These are phyloP conservation scores for Citrus sp. DNA, from an alignment of 345 rosid genomes.

Conservation along the genomic window DNA sequence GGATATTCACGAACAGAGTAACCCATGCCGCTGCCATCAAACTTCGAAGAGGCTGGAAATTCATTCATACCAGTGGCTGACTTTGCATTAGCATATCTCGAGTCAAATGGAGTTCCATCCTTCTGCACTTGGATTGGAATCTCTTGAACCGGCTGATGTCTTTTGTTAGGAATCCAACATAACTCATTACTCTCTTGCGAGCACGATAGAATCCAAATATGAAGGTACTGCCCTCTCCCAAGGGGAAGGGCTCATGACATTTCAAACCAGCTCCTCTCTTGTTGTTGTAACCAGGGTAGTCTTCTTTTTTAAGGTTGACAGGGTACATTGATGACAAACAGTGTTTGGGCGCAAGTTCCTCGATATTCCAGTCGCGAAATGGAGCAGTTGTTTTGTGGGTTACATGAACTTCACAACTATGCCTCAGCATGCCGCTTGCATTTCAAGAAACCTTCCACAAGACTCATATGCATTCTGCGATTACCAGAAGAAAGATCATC, in stretches of 20 bases:
- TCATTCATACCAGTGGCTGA: no score
- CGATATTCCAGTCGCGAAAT: conserved; percentile 49
- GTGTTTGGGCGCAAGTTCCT: conserved; percentile 40
- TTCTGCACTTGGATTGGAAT: no score
- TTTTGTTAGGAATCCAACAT: no score
- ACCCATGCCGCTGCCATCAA: neutral
- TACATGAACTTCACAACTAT: conserved; percentile 51
- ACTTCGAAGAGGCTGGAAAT: no score
- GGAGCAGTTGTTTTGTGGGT: conserved; percentile 52
- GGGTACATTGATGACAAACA: conserved; percentile 20
- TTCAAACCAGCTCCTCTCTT: conserved; percentile 48
- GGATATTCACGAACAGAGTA: neutral
- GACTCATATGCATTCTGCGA: conserved; percentile 44
- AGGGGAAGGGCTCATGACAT: conserved; percentile 45
- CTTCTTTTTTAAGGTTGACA: conserved; percentile 27
- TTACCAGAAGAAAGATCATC: neutral
- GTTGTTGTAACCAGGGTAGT: conserved; percentile 46
- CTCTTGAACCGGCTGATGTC: no score
- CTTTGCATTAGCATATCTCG: no score
- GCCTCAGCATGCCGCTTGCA: conserved; percentile 42
- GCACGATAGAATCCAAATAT: no score
- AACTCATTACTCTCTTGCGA: no score
- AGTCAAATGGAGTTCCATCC: no score
- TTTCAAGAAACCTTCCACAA: conserved; percentile 42
- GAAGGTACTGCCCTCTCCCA: conserved; percentile 21